These are phyloP conservation scores for Jatropha podagrica DNA, from an alignment of 441 rosid genomes.

Conservation along the genomic window DNA sequence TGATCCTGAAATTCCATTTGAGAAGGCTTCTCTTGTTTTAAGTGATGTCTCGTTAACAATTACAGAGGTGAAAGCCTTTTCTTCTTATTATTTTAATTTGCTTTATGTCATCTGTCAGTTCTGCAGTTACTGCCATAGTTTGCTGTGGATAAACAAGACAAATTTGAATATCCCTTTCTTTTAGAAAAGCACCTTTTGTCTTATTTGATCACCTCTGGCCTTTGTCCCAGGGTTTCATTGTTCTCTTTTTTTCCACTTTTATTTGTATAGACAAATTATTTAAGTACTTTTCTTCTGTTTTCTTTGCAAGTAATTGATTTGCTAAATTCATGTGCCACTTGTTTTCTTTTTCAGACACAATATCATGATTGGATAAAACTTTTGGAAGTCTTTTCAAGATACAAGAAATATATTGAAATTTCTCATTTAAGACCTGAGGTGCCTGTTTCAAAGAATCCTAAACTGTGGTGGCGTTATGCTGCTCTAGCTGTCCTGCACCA, in stretches of 20 bases:
- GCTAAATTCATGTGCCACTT: conserved; percentile 19
- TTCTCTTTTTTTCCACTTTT: not conserved
- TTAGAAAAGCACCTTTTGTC: too few relatives aligned
- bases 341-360: conserved; percentile 60
- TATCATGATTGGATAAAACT: conserved; percentile 98
- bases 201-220: not conserved
- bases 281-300: not conserved
- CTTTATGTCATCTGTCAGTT: conserved; percentile 11
- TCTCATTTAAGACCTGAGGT: conserved; percentile 88
- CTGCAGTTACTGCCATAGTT: not conserved
- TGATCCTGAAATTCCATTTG: conserved; percentile 92
- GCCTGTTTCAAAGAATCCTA: conserved; percentile 62
- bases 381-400: conserved; percentile 85
- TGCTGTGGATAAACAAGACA: conserved; percentile 1
- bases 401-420: conserved; percentile 77
- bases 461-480: conserved; percentile 94
- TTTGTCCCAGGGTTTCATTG: not conserved
- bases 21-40: conserved; percentile 81
- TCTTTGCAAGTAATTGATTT: not conserved
- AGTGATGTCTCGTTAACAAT: conserved; percentile 82
- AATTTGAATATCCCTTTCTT: not conserved
- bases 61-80: conserved; percentile 59
- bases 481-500: conserved; percentile 83
- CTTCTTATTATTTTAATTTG: conserved; percentile 1
- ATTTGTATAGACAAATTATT: not conserved